Evolutionary conservation across 495 filamentous ascomycete genomes (phyloP), one percentile per base, ranked within the genome.

Genomic region (Daldinia loculata): DNA sequence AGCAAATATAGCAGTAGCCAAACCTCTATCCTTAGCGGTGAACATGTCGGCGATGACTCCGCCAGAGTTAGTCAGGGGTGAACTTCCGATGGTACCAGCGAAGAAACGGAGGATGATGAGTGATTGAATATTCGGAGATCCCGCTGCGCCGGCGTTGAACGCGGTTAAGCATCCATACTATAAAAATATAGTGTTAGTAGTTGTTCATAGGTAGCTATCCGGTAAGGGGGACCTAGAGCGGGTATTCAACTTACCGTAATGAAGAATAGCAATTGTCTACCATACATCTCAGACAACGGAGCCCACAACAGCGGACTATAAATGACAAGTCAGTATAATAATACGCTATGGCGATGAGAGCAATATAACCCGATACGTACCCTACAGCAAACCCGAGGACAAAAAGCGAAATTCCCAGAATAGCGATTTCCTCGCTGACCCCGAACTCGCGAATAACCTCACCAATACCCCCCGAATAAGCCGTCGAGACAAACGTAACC

Each of bases 41-140:
- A 93, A 93, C 85, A 93, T 90, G 70, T 94, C 90, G 32, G 90
- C 89, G 70, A 93, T 91, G 36, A 92, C 87, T 74, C 90, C 90
- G 64, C 90, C 90, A 17, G 89, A 83, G 75, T 92, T 93, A 27
- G 90, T 92, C 61, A 93, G 72, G 30, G 90, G 87, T 1, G 90
- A 91, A 2, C 89, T 89, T 30, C 92, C 92, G 76, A 93, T 92
- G n/a, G 90, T 83, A 57, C 92, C 90, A 27, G 89, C 90, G 59
- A 94, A 89, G 84, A 94, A 93, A 24, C 92, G 90, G 29, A 93
- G 84, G 67, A 94, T 86, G 56, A 94, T 80, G 1, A 95, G 80
- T 2, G 89, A 87, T 69, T 85, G 78, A 52, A 89, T 85, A 69
- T 91, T 92, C 65, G 88, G 80, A 1, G 89, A 76, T 14, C 87